Evolutionary conservation across 2,329 filamentous ascomycete species (phyloP), one percentile per base, ranked within the genome.

Genomic region (Penicillium janthinellum): DNA sequence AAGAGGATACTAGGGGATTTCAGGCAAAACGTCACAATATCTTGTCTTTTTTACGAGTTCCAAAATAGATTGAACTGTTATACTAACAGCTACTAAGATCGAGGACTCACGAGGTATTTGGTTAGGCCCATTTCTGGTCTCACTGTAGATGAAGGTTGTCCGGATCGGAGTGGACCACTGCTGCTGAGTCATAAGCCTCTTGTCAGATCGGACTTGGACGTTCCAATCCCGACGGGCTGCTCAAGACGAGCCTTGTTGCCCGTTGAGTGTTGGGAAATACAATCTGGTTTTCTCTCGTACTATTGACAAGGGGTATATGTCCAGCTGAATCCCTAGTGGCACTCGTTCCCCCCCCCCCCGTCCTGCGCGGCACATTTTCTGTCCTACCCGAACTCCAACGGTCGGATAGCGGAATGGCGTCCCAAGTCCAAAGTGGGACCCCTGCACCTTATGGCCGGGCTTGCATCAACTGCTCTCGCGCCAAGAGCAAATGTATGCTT

Each of bases 401-500:
- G 15, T 48, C 60, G 57, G 57, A 58, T 22, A 54, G 58, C 56
- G 57, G 57, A 37, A 64, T 66, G 64, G 56, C 62, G 28, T 55
- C 58, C 41, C 45, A 57, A 47, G 12, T 44, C 53, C 55, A 42
- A 56, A 60, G 58, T 63, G 58, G 62, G 56, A 64, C 62, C 51
- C 64, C 64, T 34, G 66, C 64, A 8, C 66, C 66, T 11, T 69
- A 81, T 59, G 78, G 79, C 28, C 74, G 76, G 37, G 74, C 79
- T 7, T 81, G 79, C 54, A 64, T 70, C 45, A 77, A 75, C 56
- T 81, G 79, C 63, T 73, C 75, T 49, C 77, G 75, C 49, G 78
- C 79, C 37, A 81, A 81, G 57, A 79, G 79, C 69, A 80, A 79
- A 69, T 81, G 79, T 62, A 74, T 79, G 31, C 70, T 77, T 44